A percentile compares a stretch with the other conserved stretches of the same genome.
phyloP scores from a whole-genome alignment of 139 green algal species.

The Parachlorella kessleri region DNA sequence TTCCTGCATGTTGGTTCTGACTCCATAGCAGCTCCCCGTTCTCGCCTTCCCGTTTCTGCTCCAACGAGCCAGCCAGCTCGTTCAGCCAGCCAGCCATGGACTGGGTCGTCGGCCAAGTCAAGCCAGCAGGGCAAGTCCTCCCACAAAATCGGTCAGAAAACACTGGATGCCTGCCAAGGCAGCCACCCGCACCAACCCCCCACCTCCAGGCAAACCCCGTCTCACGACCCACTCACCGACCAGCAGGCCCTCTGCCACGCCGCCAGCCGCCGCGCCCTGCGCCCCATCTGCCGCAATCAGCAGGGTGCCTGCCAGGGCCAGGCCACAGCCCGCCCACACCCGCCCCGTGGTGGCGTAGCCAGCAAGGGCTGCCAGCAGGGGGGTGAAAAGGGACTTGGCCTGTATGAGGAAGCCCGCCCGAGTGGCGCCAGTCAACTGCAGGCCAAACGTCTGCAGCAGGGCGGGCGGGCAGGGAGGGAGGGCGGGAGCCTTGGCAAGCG shows the following conservation, averaged over 20 bases:
- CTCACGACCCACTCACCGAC: constrained; percentile 7
- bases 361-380: constrained; percentile 20
- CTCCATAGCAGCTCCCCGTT: too few relatives aligned
- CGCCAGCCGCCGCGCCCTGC: background rate
- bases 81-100: too few relatives aligned
- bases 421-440: constrained; percentile 40
- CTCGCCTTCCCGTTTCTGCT: too few relatives aligned
- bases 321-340: constrained; percentile 29
- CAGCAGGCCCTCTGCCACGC: background rate
- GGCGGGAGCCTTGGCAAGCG: background rate
- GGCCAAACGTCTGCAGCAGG: constrained; percentile 39
- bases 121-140: too few relatives aligned
- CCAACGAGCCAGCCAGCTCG: too few relatives aligned
- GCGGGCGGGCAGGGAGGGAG: background rate
- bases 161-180: too few relatives aligned
- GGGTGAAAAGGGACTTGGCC: constrained; percentile 41
- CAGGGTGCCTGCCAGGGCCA: constrained; percentile 39
- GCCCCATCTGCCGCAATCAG: constrained; percentile 25
- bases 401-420: constrained; percentile 49
- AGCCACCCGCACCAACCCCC: too few relatives aligned
- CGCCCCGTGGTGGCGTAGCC: constrained; percentile 2
- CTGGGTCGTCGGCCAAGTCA: too few relatives aligned
- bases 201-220: background rate
- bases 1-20: too few relatives aligned
- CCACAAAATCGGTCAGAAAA: too few relatives aligned